Conservation (phyloP, 371 early-diverging fungal species). For the Choanephora cucurbitarum region DNA sequence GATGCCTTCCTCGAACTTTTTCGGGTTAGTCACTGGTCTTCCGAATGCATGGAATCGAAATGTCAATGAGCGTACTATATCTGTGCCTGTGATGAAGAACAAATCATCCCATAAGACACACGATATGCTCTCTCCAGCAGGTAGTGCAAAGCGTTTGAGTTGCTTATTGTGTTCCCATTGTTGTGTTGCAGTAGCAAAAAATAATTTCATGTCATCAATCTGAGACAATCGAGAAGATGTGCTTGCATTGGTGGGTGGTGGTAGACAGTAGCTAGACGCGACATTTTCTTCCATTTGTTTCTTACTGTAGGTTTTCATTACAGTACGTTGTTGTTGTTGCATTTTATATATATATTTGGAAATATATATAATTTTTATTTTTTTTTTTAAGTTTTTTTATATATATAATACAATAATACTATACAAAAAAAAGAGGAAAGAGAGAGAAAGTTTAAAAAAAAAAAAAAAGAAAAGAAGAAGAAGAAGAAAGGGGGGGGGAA, state of each 20-base stretch:
- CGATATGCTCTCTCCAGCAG: constrained; percentile 85
- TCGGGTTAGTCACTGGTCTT: constrained; percentile 86
- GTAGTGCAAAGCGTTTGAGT: constrained; percentile 73
- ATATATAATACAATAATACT: constrained; percentile 7
- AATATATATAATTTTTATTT: constrained; percentile 7
- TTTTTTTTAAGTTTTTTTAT: constrained; percentile 3
- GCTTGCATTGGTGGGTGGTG: constrained; percentile 30
- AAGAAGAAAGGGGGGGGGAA: constrained; percentile 1
- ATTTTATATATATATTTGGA: constrained; percentile 7
- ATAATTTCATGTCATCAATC: constrained; percentile 60
- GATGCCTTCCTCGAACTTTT: constrained; percentile 99
- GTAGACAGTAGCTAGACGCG: constrained; percentile 23
- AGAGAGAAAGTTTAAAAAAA: not conserved
- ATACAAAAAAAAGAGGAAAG: constrained; percentile 17
- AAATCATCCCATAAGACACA: constrained; percentile 91
- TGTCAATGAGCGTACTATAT: constrained; percentile 95
- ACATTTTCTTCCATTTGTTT: constrained; percentile 15
- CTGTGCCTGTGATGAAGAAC: constrained; percentile 97
- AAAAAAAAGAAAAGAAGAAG: constrained; percentile 1
- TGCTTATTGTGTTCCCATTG: constrained; percentile 57
- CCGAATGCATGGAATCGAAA: constrained; percentile 95
- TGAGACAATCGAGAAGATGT: constrained; percentile 32
- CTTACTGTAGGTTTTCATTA: constrained; percentile 27
- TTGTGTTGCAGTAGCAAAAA: constrained; percentile 61
- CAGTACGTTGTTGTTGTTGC: constrained; percentile 16